Conservation (phyloP, 306 rosid species). For the Prunus dulcis region DNA sequence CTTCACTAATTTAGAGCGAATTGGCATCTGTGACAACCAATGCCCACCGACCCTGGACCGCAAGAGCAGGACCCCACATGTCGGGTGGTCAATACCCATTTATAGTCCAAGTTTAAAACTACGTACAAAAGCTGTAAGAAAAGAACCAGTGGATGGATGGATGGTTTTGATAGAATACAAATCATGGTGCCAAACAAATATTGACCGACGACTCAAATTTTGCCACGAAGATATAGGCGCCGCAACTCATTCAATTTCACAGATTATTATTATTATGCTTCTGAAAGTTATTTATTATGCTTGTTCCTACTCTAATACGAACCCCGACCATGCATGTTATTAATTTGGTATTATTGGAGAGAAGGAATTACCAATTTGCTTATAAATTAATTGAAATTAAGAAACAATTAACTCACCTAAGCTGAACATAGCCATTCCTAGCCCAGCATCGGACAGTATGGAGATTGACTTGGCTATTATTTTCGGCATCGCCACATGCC, state of each 20-base stretch:
- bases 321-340: no score
- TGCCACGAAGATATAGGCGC: background rate
- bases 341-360: background rate
- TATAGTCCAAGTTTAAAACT: slow-evolving; percentile 24
- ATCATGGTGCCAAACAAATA: background rate
- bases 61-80: slow-evolving; percentile 64
- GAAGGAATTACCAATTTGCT: background rate
- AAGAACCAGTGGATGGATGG: background rate
- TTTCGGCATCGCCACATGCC: slow-evolving; percentile 86
- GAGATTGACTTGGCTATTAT: slow-evolving; percentile 78
- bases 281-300: no score
- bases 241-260: background rate
- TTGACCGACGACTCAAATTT: background rate
- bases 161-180: background rate
- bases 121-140: background rate
- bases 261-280: no score
- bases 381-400: background rate
- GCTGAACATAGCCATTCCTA: slow-evolving; percentile 99
- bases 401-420: slow-evolving; percentile 55
- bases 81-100: slow-evolving; percentile 54
- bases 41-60: slow-evolving; percentile 49
- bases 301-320: no score
- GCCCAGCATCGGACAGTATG: slow-evolving; percentile 96
- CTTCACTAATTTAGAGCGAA: slow-evolving; percentile 11
- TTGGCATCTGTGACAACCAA: slow-evolving; percentile 22